Percentiles rank a stretch among this genome's conserved stretches.
phyloP scores from a whole-genome alignment of 768 basidiomycete species.

The Naganishia friedmannii region DNA sequence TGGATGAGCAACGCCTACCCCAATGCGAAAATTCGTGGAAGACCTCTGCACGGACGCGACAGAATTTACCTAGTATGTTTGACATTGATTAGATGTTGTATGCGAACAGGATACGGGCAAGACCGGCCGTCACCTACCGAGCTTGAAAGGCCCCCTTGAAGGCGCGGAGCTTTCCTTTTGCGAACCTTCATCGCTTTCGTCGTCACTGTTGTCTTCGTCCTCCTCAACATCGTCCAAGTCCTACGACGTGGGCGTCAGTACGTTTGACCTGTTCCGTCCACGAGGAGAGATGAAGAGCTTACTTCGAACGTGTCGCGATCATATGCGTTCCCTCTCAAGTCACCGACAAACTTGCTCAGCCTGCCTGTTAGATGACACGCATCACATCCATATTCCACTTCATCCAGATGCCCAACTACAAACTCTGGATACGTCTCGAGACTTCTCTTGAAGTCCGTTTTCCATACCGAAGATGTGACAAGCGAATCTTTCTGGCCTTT shows the following conservation, averaged over 20 bases:
- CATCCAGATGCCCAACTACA: constrained; percentile 58
- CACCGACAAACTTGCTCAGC: constrained; percentile 63
- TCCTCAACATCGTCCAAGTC: constrained; percentile 53
- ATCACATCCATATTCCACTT: constrained; percentile 67
- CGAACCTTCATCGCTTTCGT: constrained; percentile 65
- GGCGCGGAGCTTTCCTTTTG: background rate
- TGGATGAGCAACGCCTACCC: constrained; percentile 65
- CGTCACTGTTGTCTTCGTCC: constrained; percentile 56
- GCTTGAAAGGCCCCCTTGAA: constrained; percentile 23
- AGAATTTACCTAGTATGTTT: constrained; percentile 35
- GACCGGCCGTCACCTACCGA: constrained; percentile 4
- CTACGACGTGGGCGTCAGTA: background rate
- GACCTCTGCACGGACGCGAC: constrained; percentile 38
- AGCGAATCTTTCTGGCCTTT: constrained; percentile 68
- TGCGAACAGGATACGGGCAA: background rate
- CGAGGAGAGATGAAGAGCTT: constrained; percentile 26
- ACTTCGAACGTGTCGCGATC: constrained; percentile 68
- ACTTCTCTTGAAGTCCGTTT: constrained; percentile 63
- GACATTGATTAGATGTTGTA: background rate
- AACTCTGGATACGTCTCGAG: constrained; percentile 70
- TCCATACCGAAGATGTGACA: constrained; percentile 82
- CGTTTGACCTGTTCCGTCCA: background rate
- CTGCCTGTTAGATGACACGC: constrained; percentile 75
- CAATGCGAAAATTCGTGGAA: constrained; percentile 48
- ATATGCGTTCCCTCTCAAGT: constrained; percentile 68